A percentile compares a stretch with the other conserved stretches of the same genome.
phyloP scores from a whole-genome alignment of 2,329 filamentous ascomycete genomes.

The Neonectria faginata region DNA sequence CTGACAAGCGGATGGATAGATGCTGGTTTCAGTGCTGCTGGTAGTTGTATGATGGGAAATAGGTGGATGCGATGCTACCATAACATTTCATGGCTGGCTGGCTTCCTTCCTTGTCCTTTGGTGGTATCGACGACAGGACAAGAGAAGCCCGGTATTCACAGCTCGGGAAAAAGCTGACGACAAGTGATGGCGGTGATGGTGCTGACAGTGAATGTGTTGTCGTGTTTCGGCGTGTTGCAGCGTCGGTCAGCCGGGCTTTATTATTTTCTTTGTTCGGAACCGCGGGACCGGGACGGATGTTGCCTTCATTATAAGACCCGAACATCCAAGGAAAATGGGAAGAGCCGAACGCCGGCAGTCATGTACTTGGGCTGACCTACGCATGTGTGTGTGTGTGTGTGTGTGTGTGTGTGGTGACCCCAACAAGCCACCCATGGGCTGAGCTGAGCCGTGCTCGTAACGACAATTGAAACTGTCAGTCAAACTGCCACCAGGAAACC shows the following conservation, averaged over 20 bases:
- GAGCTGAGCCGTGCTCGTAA: slow-evolving; percentile 15
- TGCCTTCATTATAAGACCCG: slow-evolving; percentile 11
- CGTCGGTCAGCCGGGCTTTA: slow-evolving; percentile 14
- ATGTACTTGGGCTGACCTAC: slow-evolving; percentile 11
- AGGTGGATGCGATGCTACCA: slow-evolving; percentile 3
- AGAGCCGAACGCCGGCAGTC: slow-evolving; percentile 23
- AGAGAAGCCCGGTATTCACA: not conserved
- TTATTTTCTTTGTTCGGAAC: slow-evolving; percentile 8
- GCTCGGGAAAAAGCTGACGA: not conserved
- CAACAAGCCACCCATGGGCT: slow-evolving; percentile 20
- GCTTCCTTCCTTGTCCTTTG: slow-evolving; percentile 1
- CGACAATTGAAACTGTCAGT: not conserved
- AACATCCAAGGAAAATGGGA: slow-evolving; percentile 10
- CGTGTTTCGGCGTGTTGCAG: not conserved
- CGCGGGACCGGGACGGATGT: slow-evolving; percentile 6
- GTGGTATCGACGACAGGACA: slow-evolving; percentile 3
- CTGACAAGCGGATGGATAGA: not conserved
- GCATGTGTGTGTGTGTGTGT: slow-evolving; percentile 8
- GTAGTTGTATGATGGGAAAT: slow-evolving; percentile 7
- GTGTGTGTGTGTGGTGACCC: slow-evolving; percentile 5
- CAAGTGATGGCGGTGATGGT: not conserved
- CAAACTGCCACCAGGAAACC: not conserved
- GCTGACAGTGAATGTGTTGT: not conserved
- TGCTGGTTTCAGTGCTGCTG: slow-evolving; percentile 9
- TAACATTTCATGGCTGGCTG: slow-evolving; percentile 15